phyloP scores from a whole-genome alignment of 2,329 filamentous ascomycete species.

The Fusarium pseudocircinatum region DNA sequence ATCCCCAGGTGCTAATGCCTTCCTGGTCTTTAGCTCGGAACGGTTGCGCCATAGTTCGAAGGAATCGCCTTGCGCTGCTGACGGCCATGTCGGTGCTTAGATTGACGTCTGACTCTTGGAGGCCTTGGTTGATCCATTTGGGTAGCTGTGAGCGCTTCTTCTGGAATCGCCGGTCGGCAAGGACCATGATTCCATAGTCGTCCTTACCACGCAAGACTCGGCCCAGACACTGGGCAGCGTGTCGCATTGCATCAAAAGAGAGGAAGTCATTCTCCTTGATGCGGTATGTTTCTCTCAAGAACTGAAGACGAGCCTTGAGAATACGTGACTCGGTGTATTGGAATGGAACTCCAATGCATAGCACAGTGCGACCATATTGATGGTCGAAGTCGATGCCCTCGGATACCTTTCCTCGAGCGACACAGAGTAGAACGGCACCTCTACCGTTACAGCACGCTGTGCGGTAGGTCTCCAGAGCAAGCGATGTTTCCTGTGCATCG shows the following conservation, averaged over 20 bases:
- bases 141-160: constrained; percentile 91
- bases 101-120: constrained; percentile 86
- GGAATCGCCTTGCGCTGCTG: constrained; percentile 86
- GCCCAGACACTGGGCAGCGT: constrained; percentile 94
- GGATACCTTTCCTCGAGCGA: constrained; percentile 95
- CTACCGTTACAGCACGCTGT: constrained; percentile 98
- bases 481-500: constrained; percentile 94
- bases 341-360: constrained; percentile 97
- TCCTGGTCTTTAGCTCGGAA: constrained; percentile 86
- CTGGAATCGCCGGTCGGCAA: constrained; percentile 92
- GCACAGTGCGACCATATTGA: constrained; percentile 93
- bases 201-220: constrained; percentile 96
- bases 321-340: constrained; percentile 99
- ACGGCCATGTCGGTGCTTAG: constrained; percentile 96
- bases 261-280: constrained; percentile 98
- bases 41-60: constrained; percentile 91
- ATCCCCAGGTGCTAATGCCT: constrained; percentile 91
- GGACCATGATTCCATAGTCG: constrained; percentile 99
- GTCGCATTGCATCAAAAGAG: constrained; percentile 99
- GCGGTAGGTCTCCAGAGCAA: constrained; percentile 95
- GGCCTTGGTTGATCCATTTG: constrained; percentile 94
- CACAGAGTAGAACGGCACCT: constrained; percentile 91
- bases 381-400: constrained; percentile 99
- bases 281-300: constrained; percentile 94
- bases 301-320: constrained; percentile 93